These are phyloP conservation scores for Rhynchospora pubera DNA, from an alignment of 176 grass and related monocot genomes.

Conservation along the genomic window DNA sequence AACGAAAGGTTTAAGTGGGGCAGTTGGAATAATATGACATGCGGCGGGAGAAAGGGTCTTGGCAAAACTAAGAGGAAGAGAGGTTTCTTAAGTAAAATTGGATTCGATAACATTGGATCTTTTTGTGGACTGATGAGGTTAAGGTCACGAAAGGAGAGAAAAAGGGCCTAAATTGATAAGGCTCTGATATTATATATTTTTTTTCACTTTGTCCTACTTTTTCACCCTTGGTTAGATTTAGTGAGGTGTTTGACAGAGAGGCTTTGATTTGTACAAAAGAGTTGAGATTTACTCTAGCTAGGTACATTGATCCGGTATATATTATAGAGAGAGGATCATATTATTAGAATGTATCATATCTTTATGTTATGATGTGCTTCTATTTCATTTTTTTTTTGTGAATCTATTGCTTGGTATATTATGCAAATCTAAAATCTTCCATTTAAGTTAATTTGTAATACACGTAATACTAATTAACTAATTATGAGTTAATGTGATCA, in stretches of 20 bases:
- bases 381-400: not conserved
- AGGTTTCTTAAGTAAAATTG: constrained; percentile 16
- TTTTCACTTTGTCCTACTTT: not conserved
- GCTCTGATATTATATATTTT: not conserved
- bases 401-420: not conserved
- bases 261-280: constrained; percentile 12
- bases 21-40: constrained; percentile 60
- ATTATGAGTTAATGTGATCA: not conserved
- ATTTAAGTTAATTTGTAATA: not conserved
- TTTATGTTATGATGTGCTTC: not conserved
- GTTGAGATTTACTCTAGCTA: not conserved
- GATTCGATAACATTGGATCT: not conserved
- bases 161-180: not conserved
- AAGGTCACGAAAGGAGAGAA: constrained; percentile 7
- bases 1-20: constrained; percentile 31
- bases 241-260: not conserved
- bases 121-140: constrained; percentile 14
- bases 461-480: not conserved
- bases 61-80: not conserved
- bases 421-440: not conserved
- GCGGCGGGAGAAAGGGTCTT: not conserved
- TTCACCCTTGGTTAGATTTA: not conserved
- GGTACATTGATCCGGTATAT: constrained; percentile 17
- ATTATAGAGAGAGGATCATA: constrained; percentile 21
- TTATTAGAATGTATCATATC: constrained; percentile 6